Evolutionary conservation across 2,329 filamentous ascomycete species (phyloP).

Genomic region (Paracoccidioides lutzii): DNA sequence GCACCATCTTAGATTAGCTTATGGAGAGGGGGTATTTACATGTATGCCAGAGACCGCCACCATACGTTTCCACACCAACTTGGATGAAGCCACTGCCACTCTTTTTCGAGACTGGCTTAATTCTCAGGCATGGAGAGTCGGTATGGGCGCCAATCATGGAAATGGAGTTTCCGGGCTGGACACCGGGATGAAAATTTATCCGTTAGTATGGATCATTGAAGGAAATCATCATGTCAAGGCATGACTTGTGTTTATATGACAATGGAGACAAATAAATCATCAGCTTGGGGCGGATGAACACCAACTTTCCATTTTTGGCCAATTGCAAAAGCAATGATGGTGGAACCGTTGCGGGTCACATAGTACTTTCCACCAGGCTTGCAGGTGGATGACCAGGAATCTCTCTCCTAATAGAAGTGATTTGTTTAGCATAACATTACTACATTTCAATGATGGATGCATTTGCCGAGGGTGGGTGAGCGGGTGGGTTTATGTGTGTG

Average conservation of each 20-base stretch:
- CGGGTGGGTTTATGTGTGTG: not conserved
- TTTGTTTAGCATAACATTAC: not conserved
- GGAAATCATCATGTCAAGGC: not conserved
- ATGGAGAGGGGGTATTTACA: constrained; percentile 33
- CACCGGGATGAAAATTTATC: constrained; percentile 51
- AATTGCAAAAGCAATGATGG: constrained; percentile 72
- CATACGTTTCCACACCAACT: constrained; percentile 92
- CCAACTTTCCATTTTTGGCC: constrained; percentile 14
- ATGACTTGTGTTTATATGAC: not conserved
- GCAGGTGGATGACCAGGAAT: constrained; percentile 61
- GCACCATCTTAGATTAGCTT: no score
- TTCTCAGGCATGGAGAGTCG: constrained; percentile 77
- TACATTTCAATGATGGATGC: not conserved
- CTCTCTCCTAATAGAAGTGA: constrained; percentile 18
- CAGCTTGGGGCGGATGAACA: not conserved
- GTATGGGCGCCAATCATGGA: constrained; percentile 93
- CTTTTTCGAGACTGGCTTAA: constrained; percentile 93
- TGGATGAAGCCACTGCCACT: constrained; percentile 76
- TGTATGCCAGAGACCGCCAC: constrained; percentile 92
- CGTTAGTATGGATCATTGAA: not conserved
- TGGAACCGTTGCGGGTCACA: constrained; percentile 70
- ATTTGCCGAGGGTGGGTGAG: no score
- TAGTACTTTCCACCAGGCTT: constrained; percentile 79
- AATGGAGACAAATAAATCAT: not conserved
- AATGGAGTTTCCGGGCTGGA: constrained; percentile 66